phyloP scores from a whole-genome alignment of 2,329 filamentous ascomycete genomes.

The Paracorniculantispora psalliotae region DNA sequence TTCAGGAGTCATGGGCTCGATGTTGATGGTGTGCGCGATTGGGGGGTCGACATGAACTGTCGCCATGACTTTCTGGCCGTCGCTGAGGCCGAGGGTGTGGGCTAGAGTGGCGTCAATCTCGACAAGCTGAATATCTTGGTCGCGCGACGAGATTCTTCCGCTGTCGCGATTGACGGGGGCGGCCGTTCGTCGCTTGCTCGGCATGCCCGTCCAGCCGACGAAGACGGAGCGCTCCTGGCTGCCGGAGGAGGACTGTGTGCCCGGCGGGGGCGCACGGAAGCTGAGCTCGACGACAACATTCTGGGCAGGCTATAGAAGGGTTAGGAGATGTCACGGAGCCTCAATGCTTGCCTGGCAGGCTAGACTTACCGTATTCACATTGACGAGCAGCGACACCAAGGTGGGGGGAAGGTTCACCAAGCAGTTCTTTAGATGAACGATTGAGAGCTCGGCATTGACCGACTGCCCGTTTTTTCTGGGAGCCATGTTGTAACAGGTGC shows the following conservation, averaged over 20 bases:
- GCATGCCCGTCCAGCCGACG: slow-evolving; percentile 96
- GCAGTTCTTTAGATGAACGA: slow-evolving; percentile 88
- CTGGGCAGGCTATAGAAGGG: slow-evolving; percentile 67
- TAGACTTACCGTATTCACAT: slow-evolving; percentile 77
- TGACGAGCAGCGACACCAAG: slow-evolving; percentile 78
- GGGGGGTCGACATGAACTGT: slow-evolving; percentile 84
- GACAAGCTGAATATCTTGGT: slow-evolving; percentile 72
- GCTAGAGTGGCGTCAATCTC: slow-evolving; percentile 87
- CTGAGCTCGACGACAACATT: slow-evolving; percentile 93
- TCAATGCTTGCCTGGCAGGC: neutral
- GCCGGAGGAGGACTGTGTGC: slow-evolving; percentile 40
- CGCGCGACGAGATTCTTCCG: slow-evolving; percentile 53
- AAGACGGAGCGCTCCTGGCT: slow-evolving; percentile 66
- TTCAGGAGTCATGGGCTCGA: slow-evolving; percentile 88
- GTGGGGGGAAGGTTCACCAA: slow-evolving; percentile 86
- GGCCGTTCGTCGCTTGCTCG: slow-evolving; percentile 77
- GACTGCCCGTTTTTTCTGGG: slow-evolving; percentile 53
- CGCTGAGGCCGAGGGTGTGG: slow-evolving; percentile 66
- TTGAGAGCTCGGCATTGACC: slow-evolving; percentile 74
- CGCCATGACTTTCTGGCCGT: slow-evolving; percentile 72
- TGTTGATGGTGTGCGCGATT: slow-evolving; percentile 88
- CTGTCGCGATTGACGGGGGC: slow-evolving; percentile 70
- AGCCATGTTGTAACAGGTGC: slow-evolving; percentile 33
- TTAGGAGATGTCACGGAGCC: neutral
- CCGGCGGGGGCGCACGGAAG: slow-evolving; percentile 53